Conservation (phyloP, 306 rosid species). For the Cucumis hystrix region DNA sequence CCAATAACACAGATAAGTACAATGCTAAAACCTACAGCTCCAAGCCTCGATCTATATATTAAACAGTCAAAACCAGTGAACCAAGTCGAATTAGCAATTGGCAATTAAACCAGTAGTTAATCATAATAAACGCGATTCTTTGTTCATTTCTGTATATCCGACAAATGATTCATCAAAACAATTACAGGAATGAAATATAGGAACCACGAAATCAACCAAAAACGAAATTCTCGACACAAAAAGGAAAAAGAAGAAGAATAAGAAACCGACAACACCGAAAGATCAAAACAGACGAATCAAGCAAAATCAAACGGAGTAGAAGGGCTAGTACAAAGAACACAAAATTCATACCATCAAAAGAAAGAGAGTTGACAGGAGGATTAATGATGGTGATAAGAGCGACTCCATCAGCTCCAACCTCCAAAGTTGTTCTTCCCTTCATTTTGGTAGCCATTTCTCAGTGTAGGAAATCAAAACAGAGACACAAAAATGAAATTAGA, state of each 20-base stretch:
- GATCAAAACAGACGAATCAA: neutral
- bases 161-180: neutral
- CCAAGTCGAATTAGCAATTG: neutral
- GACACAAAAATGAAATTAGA: neutral
- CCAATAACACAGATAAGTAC: neutral
- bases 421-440: slow-evolving; percentile 48
- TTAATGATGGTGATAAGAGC: slow-evolving; percentile 81
- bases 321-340: neutral
- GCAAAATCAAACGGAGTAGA: neutral
- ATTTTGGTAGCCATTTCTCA: slow-evolving; percentile 35
- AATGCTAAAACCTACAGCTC: neutral
- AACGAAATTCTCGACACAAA: neutral
- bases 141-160: neutral
- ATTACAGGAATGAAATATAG: neutral
- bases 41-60: neutral
- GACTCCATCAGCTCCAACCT: slow-evolving; percentile 84
- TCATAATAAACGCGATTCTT: neutral
- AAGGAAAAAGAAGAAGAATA: neutral
- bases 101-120: neutral
- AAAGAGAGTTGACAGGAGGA: slow-evolving; percentile 96
- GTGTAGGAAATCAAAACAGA: neutral
- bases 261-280: neutral
- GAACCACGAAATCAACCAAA: neutral
- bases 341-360: slow-evolving; percentile 53
- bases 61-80: neutral